A percentile compares a stretch with the other conserved stretches of the same genome.
Conservation (phyloP, 495 filamentous ascomycete species). For the Penicillium fimorum region DNA sequence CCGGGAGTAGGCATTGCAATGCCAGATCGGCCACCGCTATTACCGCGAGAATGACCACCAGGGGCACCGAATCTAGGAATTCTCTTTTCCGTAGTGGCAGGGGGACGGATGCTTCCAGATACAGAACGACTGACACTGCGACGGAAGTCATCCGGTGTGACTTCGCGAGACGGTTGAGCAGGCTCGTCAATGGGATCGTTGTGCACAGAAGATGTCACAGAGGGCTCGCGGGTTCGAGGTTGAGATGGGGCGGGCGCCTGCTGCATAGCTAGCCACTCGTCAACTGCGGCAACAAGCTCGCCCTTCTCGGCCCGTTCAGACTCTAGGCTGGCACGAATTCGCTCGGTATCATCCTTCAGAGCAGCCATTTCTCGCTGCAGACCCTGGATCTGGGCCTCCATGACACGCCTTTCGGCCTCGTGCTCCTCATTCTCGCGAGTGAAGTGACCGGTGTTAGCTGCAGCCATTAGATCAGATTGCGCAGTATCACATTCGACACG, state of each 20-base stretch:
- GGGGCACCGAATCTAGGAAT: slow-evolving; percentile 34
- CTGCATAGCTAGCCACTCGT: slow-evolving; percentile 76
- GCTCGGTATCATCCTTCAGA: slow-evolving; percentile 62
- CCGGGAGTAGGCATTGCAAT: slow-evolving; percentile 47
- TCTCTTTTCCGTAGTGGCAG: slow-evolving; percentile 35
- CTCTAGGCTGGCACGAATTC: slow-evolving; percentile 61
- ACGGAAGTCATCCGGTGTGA: slow-evolving; percentile 23
- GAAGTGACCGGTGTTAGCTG: slow-evolving; percentile 41
- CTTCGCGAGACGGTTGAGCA: slow-evolving; percentile 17
- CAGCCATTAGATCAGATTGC: slow-evolving; percentile 52
- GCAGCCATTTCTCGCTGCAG: slow-evolving; percentile 65
- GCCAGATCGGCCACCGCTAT: slow-evolving; percentile 41
- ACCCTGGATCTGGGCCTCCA: slow-evolving; percentile 66
- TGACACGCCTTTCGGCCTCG: slow-evolving; percentile 48
- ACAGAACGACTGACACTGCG: slow-evolving; percentile 29
- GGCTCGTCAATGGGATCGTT: slow-evolving; percentile 17
- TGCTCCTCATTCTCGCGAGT: slow-evolving; percentile 49
- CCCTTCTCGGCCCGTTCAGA: slow-evolving; percentile 88
- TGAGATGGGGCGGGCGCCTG: slow-evolving; percentile 24
- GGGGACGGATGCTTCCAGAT: slow-evolving; percentile 37
- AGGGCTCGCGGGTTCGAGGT: slow-evolving; percentile 18
- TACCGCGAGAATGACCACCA: slow-evolving; percentile 36
- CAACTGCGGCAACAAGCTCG: slow-evolving; percentile 86
- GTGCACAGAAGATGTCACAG: slow-evolving; percentile 21
- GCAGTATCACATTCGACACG: slow-evolving; percentile 61